These are phyloP conservation scores for Diaporthe vaccinii DNA, from an alignment of 2,329 filamentous ascomycete species.

Conservation along the genomic window DNA sequence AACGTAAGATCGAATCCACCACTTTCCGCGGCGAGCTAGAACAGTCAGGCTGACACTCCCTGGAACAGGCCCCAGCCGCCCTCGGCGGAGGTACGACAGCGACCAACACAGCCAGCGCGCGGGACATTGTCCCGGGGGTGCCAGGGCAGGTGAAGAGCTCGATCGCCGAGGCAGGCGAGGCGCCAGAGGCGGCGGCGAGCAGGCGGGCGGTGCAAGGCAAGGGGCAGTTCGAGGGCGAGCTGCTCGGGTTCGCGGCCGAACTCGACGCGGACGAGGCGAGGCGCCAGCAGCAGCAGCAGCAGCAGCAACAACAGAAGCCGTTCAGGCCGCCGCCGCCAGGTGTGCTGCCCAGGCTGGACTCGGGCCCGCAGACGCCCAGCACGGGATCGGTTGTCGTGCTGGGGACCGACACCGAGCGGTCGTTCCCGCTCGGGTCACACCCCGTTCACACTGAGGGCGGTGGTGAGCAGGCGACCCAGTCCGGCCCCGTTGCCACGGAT, in stretches of 20 bases:
- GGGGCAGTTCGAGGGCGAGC: constrained; percentile 78
- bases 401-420: constrained; percentile 29
- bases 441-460: neutral
- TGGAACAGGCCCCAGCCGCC: neutral
- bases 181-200: constrained; percentile 79
- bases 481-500: neutral
- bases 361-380: constrained; percentile 24
- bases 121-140: constrained; percentile 62
- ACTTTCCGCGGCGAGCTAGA: neutral
- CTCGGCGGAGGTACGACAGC: neutral
- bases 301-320: neutral
- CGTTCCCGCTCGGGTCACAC: constrained; percentile 31
- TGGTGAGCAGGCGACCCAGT: neutral
- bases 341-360: neutral
- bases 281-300: neutral
- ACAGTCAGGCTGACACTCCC: neutral
- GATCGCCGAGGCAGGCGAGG: constrained; percentile 67
- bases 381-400: constrained; percentile 13
- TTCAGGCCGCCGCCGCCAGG: neutral
- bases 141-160: constrained; percentile 70
- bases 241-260: constrained; percentile 70
- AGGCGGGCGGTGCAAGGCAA: constrained; percentile 81
- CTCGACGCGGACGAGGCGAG: constrained; percentile 35
- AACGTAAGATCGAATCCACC: neutral
- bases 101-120: neutral